Conservation (phyloP, 257 asterid genomes). For the Marsdenia floribunda region DNA sequence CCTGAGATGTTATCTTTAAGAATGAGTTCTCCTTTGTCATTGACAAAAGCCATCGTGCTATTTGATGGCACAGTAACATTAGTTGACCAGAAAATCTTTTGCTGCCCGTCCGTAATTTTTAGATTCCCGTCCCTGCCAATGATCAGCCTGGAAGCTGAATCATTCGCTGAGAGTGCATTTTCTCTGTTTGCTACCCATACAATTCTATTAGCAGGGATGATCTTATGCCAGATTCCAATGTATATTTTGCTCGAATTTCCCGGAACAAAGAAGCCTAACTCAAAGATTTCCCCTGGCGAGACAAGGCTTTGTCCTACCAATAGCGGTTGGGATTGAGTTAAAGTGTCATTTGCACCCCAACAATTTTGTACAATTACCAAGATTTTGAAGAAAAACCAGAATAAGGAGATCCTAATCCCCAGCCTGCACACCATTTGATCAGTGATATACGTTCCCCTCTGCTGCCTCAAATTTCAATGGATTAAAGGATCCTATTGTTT, state of each 20-base stretch:
- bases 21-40: slow-evolving; percentile 21
- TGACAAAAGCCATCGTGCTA: slow-evolving; percentile 19
- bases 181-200: slow-evolving; percentile 30
- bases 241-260: slow-evolving; percentile 31
- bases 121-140: slow-evolving; percentile 22
- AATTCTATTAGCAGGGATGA: slow-evolving; percentile 10
- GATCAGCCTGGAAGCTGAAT: slow-evolving; percentile 9
- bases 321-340: slow-evolving; percentile 35
- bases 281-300: slow-evolving; percentile 44
- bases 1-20: slow-evolving; percentile 25
- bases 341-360: slow-evolving; percentile 30
- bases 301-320: slow-evolving; percentile 29
- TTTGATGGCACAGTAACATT: slow-evolving; percentile 17
- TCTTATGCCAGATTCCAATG: slow-evolving; percentile 71
- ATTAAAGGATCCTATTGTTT: neutral
- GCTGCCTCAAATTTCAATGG: neutral
- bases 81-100: slow-evolving; percentile 20
- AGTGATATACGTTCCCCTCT: neutral
- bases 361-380: neutral
- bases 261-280: slow-evolving; percentile 64
- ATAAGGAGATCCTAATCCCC: neutral
- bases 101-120: slow-evolving; percentile 20
- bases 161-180: slow-evolving; percentile 16
- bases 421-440: neutral
- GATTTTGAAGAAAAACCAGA: neutral